These are phyloP conservation scores for Athelia psychrophila DNA, from an alignment of 1,284 basidiomycete genomes.

Conservation along the genomic window DNA sequence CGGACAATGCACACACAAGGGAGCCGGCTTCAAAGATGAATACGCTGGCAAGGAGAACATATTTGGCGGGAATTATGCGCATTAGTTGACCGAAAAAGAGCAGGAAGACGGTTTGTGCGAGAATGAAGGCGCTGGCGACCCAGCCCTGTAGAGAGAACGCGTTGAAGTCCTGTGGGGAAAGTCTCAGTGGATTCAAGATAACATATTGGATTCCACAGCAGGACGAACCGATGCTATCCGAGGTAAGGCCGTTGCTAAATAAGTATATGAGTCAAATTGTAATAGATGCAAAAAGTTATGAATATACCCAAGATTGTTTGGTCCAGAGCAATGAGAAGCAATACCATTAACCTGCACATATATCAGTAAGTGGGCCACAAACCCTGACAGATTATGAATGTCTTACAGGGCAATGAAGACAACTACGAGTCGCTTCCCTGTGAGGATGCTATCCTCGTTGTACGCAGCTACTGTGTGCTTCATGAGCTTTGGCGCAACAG, in stretches of 20 bases:
- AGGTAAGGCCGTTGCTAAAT: conserved; percentile 35
- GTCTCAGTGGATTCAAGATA: background rate
- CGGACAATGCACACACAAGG: conserved; percentile 44
- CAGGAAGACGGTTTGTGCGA: conserved; percentile 23
- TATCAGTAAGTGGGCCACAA: background rate
- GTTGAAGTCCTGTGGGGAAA: conserved; percentile 31
- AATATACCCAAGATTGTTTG: conserved; percentile 27
- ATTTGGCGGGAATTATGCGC: conserved; percentile 35
- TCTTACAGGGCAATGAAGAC: background rate
- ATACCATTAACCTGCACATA: background rate
- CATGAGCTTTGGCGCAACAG: too few species aligned
- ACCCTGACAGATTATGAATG: background rate
- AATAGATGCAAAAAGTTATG: background rate
- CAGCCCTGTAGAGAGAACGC: conserved; percentile 31
- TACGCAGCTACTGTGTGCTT: too few species aligned
- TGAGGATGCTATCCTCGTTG: background rate
- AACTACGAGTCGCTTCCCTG: background rate
- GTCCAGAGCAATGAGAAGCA: conserved; percentile 30
- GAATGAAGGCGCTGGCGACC: conserved; percentile 42
- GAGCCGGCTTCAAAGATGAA: conserved; percentile 39
- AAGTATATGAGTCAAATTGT: background rate
- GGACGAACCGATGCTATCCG: conserved; percentile 31
- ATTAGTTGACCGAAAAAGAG: conserved; percentile 24
- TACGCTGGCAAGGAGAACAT: conserved; percentile 38
- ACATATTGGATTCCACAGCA: too few species aligned